These are phyloP conservation scores for Solanum pimpinellifolium DNA, from an alignment of 257 asterid genomes.

Conservation along the genomic window DNA sequence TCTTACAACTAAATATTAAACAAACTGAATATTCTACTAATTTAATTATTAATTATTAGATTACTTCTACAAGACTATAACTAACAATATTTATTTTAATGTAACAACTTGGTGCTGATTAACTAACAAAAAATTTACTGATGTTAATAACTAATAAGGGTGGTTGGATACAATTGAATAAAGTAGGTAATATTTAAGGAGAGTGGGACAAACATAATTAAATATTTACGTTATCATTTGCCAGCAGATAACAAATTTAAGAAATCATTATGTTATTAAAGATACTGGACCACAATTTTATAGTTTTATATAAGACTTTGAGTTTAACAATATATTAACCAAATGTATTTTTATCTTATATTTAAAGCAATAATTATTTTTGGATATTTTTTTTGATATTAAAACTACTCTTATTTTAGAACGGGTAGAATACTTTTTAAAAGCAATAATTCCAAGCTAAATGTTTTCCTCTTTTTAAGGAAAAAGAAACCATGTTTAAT, in stretches of 20 bases:
- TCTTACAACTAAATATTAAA: not conserved
- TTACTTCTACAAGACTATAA: not conserved
- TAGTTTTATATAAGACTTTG: not conserved
- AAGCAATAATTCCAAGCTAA: not conserved
- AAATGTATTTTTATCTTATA: too few relatives aligned
- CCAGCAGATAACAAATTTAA: not conserved
- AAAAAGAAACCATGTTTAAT: not conserved
- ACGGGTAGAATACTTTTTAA: not conserved
- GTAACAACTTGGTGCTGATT: not conserved
- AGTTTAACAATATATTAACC: too few relatives aligned
- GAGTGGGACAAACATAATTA: not conserved
- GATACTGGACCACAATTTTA: not conserved
- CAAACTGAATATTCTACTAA: not conserved
- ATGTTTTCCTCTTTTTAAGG: not conserved
- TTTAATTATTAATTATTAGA: not conserved
- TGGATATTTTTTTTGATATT: not conserved
- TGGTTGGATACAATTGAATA: not conserved
- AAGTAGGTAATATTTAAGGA: not conserved
- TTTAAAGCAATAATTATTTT: too few relatives aligned
- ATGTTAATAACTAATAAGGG: not conserved
- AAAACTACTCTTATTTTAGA: not conserved
- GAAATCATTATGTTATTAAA: not conserved
- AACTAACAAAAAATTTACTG: not conserved
- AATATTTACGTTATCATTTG: not conserved
- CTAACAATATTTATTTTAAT: not conserved